phyloP scores from a whole-genome alignment of 495 filamentous ascomycete species.

The Neurospora sp. region DNA sequence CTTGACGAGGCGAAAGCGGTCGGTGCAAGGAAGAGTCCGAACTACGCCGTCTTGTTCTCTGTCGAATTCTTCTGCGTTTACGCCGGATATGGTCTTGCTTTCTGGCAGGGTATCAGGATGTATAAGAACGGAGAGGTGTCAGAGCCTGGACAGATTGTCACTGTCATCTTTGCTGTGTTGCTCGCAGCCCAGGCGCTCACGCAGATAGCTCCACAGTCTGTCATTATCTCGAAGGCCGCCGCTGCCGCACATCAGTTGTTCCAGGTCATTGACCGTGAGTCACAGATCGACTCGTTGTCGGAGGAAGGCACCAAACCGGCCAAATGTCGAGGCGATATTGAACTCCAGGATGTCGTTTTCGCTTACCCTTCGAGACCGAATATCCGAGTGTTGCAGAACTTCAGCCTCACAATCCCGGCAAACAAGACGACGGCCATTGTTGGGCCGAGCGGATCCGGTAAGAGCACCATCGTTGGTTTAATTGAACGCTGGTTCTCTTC shows the following conservation, averaged over 20 bases:
- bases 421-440: slow-evolving; percentile 79
- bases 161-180: slow-evolving; percentile 23
- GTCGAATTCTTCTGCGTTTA: slow-evolving; percentile 30
- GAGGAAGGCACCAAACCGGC: slow-evolving; percentile 27
- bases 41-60: slow-evolving; percentile 26
- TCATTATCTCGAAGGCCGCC: slow-evolving; percentile 36
- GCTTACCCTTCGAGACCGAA: slow-evolving; percentile 56
- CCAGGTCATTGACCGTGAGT: slow-evolving; percentile 39
- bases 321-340: slow-evolving; percentile 36
- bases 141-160: slow-evolving; percentile 33
- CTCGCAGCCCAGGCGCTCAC: slow-evolving; percentile 24
- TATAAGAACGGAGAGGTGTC: slow-evolving; percentile 27
- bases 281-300: slow-evolving; percentile 28
- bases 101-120: slow-evolving; percentile 40
- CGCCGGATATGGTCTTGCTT: slow-evolving; percentile 30
- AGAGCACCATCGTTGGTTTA: slow-evolving; percentile 78
- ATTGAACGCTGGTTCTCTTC: slow-evolving; percentile 86
- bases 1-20: slow-evolving; percentile 41
- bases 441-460: slow-evolving; percentile 70
- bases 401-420: slow-evolving; percentile 49
- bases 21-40: slow-evolving; percentile 36
- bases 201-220: slow-evolving; percentile 36
- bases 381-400: slow-evolving; percentile 42
- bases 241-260: slow-evolving; percentile 43
- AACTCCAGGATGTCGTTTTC: slow-evolving; percentile 47